Evolutionary conservation across 352 stramenopile genomes (phyloP), one percentile per base, ranked within the genome.

Genomic region (Plasmopara viticola): DNA sequence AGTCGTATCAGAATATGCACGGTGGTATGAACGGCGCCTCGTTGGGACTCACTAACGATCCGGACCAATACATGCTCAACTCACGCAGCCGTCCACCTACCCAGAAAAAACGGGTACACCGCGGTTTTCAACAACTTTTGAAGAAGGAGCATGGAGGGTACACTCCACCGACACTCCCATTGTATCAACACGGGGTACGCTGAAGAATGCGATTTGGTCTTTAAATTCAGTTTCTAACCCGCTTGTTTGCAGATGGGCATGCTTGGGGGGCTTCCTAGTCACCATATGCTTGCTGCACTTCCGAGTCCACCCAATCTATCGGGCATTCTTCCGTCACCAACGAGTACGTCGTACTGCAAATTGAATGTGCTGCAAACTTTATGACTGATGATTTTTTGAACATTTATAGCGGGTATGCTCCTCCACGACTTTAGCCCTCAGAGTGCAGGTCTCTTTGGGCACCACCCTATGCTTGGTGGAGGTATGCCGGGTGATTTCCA

Each of bases 371-470:
- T 25, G 10, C 37, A 28, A 60, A 46, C n/a, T 40, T n/a, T 12
- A 25, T 39, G 59, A 43, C 46, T 68, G 28, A 68, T 47, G 9
- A 49, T 12, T 38, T 40, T 17, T 14, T 56, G 50, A 41, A 35
- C 20, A 13, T 2, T 8, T 53, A 15, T 33, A 82, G 77, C 80
- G 0, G 83, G 70, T 33, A 88, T 90, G 80, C 64, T 90, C 9
- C 62, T 90, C 28, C 77, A 90, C 42, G 80, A 90, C 7, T 88
- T 90, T 56, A 90, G 77, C 29, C 73, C 77, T 0, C 75, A 85
- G 49, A 74, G 77, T 47, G 66, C 53, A 29, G 62, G 66, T 15
- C 58, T 81, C 6, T 77, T 74, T 46, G 68, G 69, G 33, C 72
- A 87, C 28, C 72, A 84, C 46, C 54, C 57, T 15, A 69, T 77